Evolutionary conservation across 2,329 filamentous ascomycete genomes (phyloP).

Genomic region (Aspergillus sp.): DNA sequence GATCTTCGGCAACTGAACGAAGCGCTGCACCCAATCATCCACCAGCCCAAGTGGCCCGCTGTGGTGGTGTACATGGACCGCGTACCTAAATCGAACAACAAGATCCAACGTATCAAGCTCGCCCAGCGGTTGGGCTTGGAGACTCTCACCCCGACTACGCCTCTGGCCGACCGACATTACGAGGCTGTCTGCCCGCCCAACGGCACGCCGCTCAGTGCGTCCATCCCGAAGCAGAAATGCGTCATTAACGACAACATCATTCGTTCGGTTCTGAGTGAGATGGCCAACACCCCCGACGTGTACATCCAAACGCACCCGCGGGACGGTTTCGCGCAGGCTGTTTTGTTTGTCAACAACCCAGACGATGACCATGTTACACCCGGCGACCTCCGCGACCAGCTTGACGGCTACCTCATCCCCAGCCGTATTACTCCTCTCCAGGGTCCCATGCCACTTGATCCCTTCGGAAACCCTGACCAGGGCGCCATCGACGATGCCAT

Average conservation of each 20-base stretch:
- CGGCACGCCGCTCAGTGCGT: constrained; percentile 38
- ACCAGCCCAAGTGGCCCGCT: constrained; percentile 49
- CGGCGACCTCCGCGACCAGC: constrained; percentile 9
- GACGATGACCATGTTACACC: constrained; percentile 3
- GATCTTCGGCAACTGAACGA: constrained; percentile 46
- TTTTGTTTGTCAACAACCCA: background rate
- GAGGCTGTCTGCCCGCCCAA: constrained; percentile 45
- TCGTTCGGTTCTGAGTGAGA: background rate
- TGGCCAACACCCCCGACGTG: background rate
- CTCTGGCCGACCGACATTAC: constrained; percentile 43
- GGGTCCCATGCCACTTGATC: constrained; percentile 29
- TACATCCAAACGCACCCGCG: background rate
- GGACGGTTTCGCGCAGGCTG: background rate
- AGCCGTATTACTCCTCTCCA: constrained; percentile 29
- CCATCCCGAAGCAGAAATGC: constrained; percentile 34
- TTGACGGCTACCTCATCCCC: constrained; percentile 35
- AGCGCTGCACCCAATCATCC: constrained; percentile 43
- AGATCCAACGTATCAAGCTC: constrained; percentile 50
- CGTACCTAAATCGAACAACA: constrained; percentile 52
- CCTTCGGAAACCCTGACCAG: constrained; percentile 28
- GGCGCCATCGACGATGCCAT: constrained; percentile 30
- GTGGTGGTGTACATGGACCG: constrained; percentile 51
- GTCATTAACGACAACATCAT: constrained; percentile 9
- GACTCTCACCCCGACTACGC: constrained; percentile 40
- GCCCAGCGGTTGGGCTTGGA: constrained; percentile 43